Conservation (phyloP, 345 rosid species). For the Syzygium grande region DNA sequence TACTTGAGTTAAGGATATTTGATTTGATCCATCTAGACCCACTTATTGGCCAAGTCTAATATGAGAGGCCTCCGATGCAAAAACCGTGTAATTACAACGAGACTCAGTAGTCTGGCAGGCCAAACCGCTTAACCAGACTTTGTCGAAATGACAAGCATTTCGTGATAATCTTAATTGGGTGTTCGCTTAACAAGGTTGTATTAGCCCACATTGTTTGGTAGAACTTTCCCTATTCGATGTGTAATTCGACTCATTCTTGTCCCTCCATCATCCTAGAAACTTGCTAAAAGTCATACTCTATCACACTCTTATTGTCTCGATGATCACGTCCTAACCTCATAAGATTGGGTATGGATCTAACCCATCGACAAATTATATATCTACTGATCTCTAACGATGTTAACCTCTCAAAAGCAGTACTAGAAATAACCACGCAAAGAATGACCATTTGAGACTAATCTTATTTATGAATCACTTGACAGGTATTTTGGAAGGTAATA, state of each 20-base stretch:
- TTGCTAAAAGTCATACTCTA: not conserved
- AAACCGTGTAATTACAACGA: not conserved
- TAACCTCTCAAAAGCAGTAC: not conserved
- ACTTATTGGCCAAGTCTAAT: not conserved
- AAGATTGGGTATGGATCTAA: not conserved
- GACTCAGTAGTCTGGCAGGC: not conserved
- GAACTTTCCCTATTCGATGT: not conserved
- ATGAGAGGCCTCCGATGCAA: not conserved
- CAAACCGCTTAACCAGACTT: not conserved
- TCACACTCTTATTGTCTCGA: not conserved
- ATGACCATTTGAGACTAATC: not conserved
- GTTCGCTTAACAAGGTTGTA: not conserved
- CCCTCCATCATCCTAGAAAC: not conserved
- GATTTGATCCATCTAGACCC: not conserved
- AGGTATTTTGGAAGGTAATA: not conserved
- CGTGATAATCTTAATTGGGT: not conserved
- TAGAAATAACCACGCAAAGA: not conserved
- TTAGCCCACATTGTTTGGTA: not conserved
- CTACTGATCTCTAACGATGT: not conserved
- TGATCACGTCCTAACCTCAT: not conserved
- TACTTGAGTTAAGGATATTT: not conserved
- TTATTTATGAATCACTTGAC: not conserved
- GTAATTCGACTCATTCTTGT: not conserved
- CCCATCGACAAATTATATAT: not conserved
- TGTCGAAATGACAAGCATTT: not conserved